A percentile compares a stretch with the other conserved stretches of the same genome.
Evolutionary conservation across 257 asterid species (phyloP).

Genomic region (Lycium ferocissimum): DNA sequence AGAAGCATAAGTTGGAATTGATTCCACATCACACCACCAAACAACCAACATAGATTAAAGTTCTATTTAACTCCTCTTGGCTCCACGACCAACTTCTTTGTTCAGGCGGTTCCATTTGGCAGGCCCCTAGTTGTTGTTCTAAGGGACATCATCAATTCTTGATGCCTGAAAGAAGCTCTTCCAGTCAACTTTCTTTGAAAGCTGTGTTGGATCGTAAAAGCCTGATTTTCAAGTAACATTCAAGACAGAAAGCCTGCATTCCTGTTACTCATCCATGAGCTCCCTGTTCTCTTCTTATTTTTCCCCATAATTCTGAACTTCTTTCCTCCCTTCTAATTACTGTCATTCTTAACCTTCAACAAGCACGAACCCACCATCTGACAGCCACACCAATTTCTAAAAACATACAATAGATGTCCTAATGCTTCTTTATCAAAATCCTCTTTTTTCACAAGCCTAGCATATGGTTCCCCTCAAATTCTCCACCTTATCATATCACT

Average conservation of each 20-base stretch:
- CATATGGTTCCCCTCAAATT: background rate
- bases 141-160: background rate
- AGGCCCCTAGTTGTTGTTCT: background rate
- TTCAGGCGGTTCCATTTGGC: background rate
- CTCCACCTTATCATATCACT: background rate
- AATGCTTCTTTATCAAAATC: background rate
- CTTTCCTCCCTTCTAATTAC: background rate
- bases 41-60: background rate
- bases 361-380: background rate
- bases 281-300: background rate
- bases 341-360: conserved; percentile 9
- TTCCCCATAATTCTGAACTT: background rate
- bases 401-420: background rate
- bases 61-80: background rate
- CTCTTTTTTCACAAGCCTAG: background rate
- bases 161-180: background rate
- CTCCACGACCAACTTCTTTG: conserved; percentile 10
- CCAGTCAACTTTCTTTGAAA: background rate
- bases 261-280: background rate
- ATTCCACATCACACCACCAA: background rate
- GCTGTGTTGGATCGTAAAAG: background rate
- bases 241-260: background rate
- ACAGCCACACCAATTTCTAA: background rate
- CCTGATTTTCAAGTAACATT: background rate
- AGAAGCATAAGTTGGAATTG: background rate